Conservation (phyloP, 1,139 yeast genomes). For the Yamadazyma dendronema region DNA sequence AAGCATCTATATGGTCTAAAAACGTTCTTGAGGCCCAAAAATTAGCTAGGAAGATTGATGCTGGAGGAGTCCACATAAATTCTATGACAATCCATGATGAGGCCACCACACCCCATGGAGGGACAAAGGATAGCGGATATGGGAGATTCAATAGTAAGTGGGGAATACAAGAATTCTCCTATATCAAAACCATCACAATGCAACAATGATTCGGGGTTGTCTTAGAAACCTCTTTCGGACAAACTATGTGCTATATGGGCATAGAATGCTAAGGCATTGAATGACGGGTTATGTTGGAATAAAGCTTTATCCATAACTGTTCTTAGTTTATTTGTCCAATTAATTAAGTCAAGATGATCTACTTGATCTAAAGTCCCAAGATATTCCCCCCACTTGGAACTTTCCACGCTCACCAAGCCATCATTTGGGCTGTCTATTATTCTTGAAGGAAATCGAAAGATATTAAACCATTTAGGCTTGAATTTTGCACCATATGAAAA, state of each 20-base stretch:
- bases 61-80: constrained; percentile 55
- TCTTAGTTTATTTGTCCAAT: constrained; percentile 68
- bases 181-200: constrained; percentile 29
- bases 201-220: not conserved
- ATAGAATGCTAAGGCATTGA: constrained; percentile 75
- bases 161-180: constrained; percentile 48
- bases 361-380: constrained; percentile 74
- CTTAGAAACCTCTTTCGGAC: constrained; percentile 63
- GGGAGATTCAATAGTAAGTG: constrained; percentile 52
- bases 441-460: constrained; percentile 63
- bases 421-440: constrained; percentile 65
- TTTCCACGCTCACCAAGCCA: constrained; percentile 78
- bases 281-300: constrained; percentile 40
- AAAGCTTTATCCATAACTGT: constrained; percentile 31
- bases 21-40: constrained; percentile 39
- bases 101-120: constrained; percentile 55
- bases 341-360: constrained; percentile 83
- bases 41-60: constrained; percentile 35
- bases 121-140: constrained; percentile 48
- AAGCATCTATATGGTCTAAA: constrained; percentile 55
- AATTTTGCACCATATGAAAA: constrained; percentile 83
- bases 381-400: constrained; percentile 83
- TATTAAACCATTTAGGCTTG: constrained; percentile 58
- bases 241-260: constrained; percentile 70
- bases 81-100: constrained; percentile 49